A percentile compares a stretch with the other conserved stretches of the same genome.
Conservation (phyloP, 2,329 filamentous ascomycete genomes). For the Chaetomiaceae sp. region DNA sequence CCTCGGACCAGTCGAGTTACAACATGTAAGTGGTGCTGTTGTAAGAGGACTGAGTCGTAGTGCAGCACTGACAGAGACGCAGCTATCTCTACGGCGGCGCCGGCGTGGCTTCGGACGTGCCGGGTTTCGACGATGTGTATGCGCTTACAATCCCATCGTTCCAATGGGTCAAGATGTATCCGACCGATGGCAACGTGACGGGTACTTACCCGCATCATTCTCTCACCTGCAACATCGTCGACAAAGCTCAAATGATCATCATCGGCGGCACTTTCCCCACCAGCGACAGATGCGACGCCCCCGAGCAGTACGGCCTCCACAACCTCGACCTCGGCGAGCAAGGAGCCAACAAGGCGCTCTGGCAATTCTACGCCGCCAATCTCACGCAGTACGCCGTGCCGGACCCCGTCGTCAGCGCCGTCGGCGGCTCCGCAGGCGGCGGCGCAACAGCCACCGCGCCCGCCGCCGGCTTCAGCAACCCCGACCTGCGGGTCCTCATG, state of each 20-base stretch:
- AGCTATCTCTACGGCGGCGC: slow-evolving; percentile 58
- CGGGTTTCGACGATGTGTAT: slow-evolving; percentile 56
- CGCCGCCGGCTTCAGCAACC: slow-evolving; percentile 41
- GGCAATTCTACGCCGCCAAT: slow-evolving; percentile 45
- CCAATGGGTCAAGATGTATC: slow-evolving; percentile 54
- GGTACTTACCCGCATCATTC: slow-evolving; percentile 45
- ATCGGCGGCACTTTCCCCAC: slow-evolving; percentile 54
- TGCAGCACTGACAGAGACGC: background rate
- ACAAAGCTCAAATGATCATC: slow-evolving; percentile 54
- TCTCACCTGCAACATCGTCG: slow-evolving; percentile 52
- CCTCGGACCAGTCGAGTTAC: slow-evolving; percentile 54
- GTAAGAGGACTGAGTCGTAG: background rate
- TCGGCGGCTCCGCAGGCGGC: slow-evolving; percentile 47
- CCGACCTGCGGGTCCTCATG: slow-evolving; percentile 49
- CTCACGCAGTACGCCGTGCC: slow-evolving; percentile 51
- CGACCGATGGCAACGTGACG: slow-evolving; percentile 33
- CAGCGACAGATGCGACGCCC: slow-evolving; percentile 45
- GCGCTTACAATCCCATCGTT: slow-evolving; percentile 58
- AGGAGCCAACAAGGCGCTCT: slow-evolving; percentile 39
- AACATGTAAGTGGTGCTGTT: slow-evolving; percentile 46
- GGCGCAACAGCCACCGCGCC: slow-evolving; percentile 49
- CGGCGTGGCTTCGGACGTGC: slow-evolving; percentile 38
- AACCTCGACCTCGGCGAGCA: slow-evolving; percentile 49
- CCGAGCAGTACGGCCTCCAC: slow-evolving; percentile 48
- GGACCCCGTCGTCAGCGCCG: slow-evolving; percentile 39